Percentiles rank a stretch among this genome's conserved stretches.
Conservation (phyloP, 83 land plant species). For the Picea abies region DNA sequence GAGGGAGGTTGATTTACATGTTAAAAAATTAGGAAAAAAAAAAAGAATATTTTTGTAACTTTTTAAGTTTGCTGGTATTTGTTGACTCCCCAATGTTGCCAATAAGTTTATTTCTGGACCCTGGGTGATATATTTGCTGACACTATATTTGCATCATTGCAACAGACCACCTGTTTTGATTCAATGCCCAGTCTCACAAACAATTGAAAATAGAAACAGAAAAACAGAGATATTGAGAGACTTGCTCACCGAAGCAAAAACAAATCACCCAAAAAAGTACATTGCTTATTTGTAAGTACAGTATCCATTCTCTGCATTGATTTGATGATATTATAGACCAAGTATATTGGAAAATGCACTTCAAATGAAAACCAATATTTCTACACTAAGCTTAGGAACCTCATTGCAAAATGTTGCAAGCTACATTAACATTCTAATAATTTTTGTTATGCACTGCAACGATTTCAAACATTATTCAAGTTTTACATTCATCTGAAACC, state of each 20-base stretch:
- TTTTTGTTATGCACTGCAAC: too few species aligned
- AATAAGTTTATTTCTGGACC: too few species aligned
- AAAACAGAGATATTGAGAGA: not conserved
- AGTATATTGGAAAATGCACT: not conserved
- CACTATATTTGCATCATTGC: too few species aligned
- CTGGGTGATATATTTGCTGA: too few species aligned
- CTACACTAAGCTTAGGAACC: not conserved
- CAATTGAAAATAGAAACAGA: not conserved
- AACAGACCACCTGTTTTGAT: not conserved
- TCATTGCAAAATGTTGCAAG: not conserved
- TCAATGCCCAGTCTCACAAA: not conserved
- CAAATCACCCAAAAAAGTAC: not conserved
- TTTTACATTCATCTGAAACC: not conserved
- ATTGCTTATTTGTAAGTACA: not conserved
- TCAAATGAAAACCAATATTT: not conserved
- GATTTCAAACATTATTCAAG: too few species aligned
- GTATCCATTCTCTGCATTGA: not conserved
- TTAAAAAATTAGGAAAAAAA: too few species aligned
- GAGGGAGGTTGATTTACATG: too few species aligned
- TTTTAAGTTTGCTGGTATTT: too few species aligned
- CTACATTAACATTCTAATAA: not conserved
- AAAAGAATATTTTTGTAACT: too few species aligned
- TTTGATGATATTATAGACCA: not conserved
- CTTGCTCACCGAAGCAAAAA: not conserved
- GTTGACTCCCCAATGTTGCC: too few species aligned